phyloP scores from a whole-genome alignment of 169 alveolate species.

The Fabrea salina region DNA sequence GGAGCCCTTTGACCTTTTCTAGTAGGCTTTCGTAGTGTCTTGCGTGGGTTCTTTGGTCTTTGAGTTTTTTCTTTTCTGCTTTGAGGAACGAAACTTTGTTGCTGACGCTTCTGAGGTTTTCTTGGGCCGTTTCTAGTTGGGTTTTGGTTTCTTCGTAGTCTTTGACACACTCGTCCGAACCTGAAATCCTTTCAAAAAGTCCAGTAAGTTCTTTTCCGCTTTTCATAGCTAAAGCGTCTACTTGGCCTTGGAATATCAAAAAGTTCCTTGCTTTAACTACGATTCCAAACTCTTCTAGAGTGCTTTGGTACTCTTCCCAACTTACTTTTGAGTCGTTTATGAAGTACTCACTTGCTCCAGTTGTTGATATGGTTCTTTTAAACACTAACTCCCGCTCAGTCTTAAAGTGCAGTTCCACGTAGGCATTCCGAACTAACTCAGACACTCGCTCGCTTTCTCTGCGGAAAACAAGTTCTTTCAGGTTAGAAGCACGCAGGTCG shows the following conservation, averaged over 20 bases:
- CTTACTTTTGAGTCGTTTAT: conserved; percentile 72
- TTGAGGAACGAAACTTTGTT: conserved; percentile 39
- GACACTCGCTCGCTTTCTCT: conserved; percentile 64
- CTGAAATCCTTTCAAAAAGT: conserved; percentile 87
- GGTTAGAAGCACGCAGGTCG: conserved; percentile 81
- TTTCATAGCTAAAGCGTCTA: conserved; percentile 82
- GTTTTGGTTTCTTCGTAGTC: conserved; percentile 45
- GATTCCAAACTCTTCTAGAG: conserved; percentile 53
- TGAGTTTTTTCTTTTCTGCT: conserved; percentile 44
- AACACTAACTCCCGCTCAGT: conserved; percentile 70
- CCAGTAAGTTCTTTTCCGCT: conserved; percentile 85
- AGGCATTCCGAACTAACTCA: conserved; percentile 55
- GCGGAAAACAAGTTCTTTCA: conserved; percentile 84
- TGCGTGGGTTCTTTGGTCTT: conserved; percentile 44
- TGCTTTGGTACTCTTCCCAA: conserved; percentile 61
- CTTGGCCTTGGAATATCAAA: conserved; percentile 90
- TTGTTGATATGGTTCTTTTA: conserved; percentile 73
- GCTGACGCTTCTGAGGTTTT: conserved; percentile 37
- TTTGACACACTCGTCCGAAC: conserved; percentile 69
- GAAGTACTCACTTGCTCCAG: conserved; percentile 76
- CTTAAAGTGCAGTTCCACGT: conserved; percentile 73
- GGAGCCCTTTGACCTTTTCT: conserved; percentile 31
- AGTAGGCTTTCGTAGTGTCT: conserved; percentile 39
- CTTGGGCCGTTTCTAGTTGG: conserved; percentile 36
- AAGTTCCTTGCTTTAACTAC: conserved; percentile 70